Base-by-base conservation (phyloP, 1,139 yeast species). In the Debaryomyces udenii region DNA sequence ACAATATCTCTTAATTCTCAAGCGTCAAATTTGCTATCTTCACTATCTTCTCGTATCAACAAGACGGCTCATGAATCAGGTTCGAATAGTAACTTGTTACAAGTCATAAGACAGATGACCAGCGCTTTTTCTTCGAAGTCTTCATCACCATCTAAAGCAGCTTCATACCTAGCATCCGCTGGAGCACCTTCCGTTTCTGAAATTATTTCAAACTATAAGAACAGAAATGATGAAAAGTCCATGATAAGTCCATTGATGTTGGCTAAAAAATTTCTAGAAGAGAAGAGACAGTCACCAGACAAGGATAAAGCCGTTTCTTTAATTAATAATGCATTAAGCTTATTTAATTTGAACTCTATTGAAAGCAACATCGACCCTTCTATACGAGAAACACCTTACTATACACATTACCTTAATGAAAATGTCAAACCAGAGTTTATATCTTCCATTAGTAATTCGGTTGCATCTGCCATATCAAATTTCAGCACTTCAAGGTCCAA, bases 31-130 rank as follows among this genome's bases (percentile, higher is more conserved):
- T 65, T 66, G 6, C 53, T 66, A 9, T 52, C 57, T 4, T 54
- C 64, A 3, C 50, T 62, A 10, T 58, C 62, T 7, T 52, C 59
- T 9, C 49, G 50, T 32, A 58, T 57, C 10, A 35, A 30, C 22
- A 42, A 15, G 7, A 13, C 37, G 2, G 20, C 45, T 10, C 34
- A 44, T 3, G 36, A 31, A 17, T 50, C 51, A 15, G 58, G 56
- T 9, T 49, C 62, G 2, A 68, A 65, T 44, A 57, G 58, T 9
- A 66, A 64, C 38, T 57, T 72, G 24, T 51, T 70, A 9, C 48
- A 43, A 20, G 52, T 45, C 10, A 72, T 73, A 30, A 59, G 72
- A 31, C 71, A 70, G 41, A 69, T 73, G 68, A 69, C 78, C 2
- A 63, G 62, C 38, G 67, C 71, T n/a, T 55, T 70, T 15, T 62